These are phyloP conservation scores for Bruguiera hainesii DNA, from an alignment of 441 rosid genomes.

Conservation along the genomic window DNA sequence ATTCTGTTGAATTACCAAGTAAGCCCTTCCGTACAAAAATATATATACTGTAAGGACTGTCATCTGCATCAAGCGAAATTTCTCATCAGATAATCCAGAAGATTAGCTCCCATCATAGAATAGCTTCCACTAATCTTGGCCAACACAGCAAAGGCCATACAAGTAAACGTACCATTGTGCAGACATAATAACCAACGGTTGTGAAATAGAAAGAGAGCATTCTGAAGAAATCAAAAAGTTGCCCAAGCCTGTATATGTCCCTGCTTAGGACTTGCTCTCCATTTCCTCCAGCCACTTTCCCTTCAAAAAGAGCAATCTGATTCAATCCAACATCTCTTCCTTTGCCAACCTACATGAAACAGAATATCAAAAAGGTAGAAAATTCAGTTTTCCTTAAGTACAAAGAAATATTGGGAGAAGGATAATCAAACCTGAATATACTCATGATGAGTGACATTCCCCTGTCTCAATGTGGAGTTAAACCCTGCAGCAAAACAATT, in stretches of 20 bases:
- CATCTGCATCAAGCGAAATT: conserved; percentile 61
- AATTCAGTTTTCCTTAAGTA: conserved; percentile 6
- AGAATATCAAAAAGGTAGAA: conserved; percentile 19
- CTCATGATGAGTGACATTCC: conserved; percentile 94
- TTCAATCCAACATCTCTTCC: conserved; percentile 98
- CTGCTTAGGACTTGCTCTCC: conserved; percentile 99
- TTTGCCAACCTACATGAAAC: conserved; percentile 78
- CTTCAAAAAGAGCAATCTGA: conserved; percentile 97
- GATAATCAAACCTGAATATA: conserved; percentile 74
- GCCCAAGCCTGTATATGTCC: conserved; percentile 92
- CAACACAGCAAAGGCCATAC: background rate
- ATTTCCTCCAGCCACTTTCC: conserved; percentile 98
- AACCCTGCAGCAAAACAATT: conserved; percentile 57
- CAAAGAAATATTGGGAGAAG: conserved; percentile 14
- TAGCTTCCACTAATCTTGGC: too few relatives aligned
- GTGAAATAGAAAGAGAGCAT: conserved; percentile 97
- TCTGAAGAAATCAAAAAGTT: conserved; percentile 94
- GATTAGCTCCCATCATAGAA: conserved; percentile 9
- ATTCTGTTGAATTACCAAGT: conserved; percentile 58
- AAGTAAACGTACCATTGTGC: conserved; percentile 76
- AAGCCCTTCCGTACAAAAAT: conserved; percentile 85
- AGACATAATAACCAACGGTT: conserved; percentile 89
- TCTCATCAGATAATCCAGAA: conserved; percentile 21
- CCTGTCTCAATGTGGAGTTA: conserved; percentile 95
- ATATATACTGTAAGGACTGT: conserved; percentile 89